Percentiles rank a stretch among this genome's conserved stretches.
phyloP scores from a whole-genome alignment of 345 rosid genomes.

The Moringa oleifera region DNA sequence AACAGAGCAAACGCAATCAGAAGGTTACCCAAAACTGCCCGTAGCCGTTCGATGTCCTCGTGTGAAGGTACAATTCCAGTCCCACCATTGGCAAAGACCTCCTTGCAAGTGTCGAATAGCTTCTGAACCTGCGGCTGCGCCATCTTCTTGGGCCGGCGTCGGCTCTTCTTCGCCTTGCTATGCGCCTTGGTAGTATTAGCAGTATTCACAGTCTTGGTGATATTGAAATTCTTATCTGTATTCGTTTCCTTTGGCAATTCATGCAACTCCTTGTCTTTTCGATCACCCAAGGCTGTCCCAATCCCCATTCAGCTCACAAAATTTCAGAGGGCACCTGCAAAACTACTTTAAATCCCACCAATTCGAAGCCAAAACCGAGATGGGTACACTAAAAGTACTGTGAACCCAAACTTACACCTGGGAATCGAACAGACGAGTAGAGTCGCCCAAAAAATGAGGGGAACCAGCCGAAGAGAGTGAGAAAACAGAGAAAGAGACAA shows the following conservation, averaged over 20 bases:
- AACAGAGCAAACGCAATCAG: background rate
- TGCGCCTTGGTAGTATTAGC: conserved; percentile 7
- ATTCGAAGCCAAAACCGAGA: background rate
- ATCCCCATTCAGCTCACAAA: conserved; percentile 54
- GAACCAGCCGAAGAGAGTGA: conserved; percentile 5
- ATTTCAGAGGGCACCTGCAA: background rate
- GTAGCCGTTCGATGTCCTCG: conserved; percentile 51
- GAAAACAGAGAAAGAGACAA: conserved; percentile 1
- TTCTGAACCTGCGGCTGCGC: conserved; percentile 43
- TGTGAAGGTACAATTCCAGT: conserved; percentile 59
- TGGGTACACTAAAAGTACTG: background rate
- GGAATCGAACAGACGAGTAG: background rate
- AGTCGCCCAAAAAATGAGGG: background rate
- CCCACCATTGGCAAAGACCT: conserved; percentile 49
- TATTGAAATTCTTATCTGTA: conserved; percentile 8
- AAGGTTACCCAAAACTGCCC: conserved; percentile 59
- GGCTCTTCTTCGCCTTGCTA: conserved; percentile 30
- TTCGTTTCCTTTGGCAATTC: conserved; percentile 31
- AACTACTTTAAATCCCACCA: background rate
- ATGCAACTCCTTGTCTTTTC: conserved; percentile 31
- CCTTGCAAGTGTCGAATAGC: conserved; percentile 65
- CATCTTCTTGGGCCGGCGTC: conserved; percentile 29
- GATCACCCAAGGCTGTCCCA: conserved; percentile 35
- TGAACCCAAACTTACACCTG: conserved; percentile 9
- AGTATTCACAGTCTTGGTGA: background rate